These are phyloP conservation scores for Aspergillus glaucus DNA, from an alignment of 2,329 filamentous ascomycete species.

Conservation along the genomic window DNA sequence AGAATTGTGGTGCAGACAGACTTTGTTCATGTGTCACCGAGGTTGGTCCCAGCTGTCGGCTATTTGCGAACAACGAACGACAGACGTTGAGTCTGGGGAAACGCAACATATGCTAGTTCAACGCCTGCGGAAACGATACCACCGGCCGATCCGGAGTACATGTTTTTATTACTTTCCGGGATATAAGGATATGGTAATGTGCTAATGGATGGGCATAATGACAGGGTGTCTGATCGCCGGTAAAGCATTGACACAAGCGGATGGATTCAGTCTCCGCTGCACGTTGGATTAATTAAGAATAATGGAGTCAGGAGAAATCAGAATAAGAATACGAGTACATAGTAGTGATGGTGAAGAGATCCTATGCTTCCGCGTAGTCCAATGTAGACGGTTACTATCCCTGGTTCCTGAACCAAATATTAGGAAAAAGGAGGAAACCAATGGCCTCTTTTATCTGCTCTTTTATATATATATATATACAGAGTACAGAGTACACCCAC, in stretches of 20 bases:
- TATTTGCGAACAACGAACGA: not conserved
- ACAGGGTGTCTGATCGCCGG: not conserved
- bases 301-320: not conserved
- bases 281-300: no score
- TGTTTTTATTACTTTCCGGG: not conserved
- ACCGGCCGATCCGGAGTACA: not conserved
- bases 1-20: not conserved
- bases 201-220: not conserved
- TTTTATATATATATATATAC: no score
- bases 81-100: no score
- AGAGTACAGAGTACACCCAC: no score
- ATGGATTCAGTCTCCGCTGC: not conserved
- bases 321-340: no score
- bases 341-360: not conserved
- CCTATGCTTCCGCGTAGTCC: not conserved
- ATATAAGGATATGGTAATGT: not conserved
- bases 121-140: no score
- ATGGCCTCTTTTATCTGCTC: not conserved
- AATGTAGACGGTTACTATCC: not conserved
- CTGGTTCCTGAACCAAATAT: not conserved
- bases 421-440: not conserved
- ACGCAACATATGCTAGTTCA: no score
- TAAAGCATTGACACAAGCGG: not conserved
- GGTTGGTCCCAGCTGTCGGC: constrained; percentile 4
- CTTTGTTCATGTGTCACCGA: constrained; percentile 20